A percentile compares a stretch with the other conserved stretches of the same genome.
phyloP scores from a whole-genome alignment of 169 alveolate genomes.

The Cryptosporidium canis region DNA sequence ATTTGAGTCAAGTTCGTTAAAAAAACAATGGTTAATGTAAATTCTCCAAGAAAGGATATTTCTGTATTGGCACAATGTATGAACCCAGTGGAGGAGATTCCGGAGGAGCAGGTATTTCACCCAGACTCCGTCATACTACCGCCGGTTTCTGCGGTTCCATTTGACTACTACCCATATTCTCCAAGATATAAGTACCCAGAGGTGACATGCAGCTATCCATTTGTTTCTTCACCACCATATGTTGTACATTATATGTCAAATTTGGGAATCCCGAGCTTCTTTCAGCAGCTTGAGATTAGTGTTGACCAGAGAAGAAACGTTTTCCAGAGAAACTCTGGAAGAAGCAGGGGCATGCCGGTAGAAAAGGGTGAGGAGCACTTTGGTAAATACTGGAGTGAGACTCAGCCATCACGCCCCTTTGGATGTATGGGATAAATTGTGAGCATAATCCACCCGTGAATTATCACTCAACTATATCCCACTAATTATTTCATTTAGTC shows the following conservation, averaged over 20 bases:
- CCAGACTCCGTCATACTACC: slow-evolving; percentile 69
- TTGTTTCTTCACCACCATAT: slow-evolving; percentile 72
- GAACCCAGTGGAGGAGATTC: slow-evolving; percentile 25
- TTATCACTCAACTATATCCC: not conserved
- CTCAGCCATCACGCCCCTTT: slow-evolving; percentile 53
- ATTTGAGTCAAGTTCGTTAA: not conserved
- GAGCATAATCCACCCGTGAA: not conserved
- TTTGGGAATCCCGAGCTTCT: slow-evolving; percentile 66
- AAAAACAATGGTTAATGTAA: slow-evolving; percentile 35
- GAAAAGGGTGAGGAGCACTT: slow-evolving; percentile 64
- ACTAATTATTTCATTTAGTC: not conserved
- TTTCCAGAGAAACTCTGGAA: slow-evolving; percentile 64
- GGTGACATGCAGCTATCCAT: slow-evolving; percentile 67
- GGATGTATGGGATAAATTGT: slow-evolving; percentile 66
- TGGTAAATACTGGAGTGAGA: slow-evolving; percentile 54
- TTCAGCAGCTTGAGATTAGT: slow-evolving; percentile 63
- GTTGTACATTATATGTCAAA: slow-evolving; percentile 66
- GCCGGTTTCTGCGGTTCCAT: slow-evolving; percentile 63
- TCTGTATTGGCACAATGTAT: slow-evolving; percentile 60
- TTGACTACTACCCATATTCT: slow-evolving; percentile 67
- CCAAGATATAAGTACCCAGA: slow-evolving; percentile 69
- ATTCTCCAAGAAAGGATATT: slow-evolving; percentile 67
- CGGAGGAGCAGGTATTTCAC: slow-evolving; percentile 59
- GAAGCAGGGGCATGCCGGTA: not conserved
- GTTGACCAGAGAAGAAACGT: slow-evolving; percentile 65